These are phyloP conservation scores for Fusarium sp. DNA, from an alignment of 2,329 filamentous ascomycete species.

Conservation along the genomic window DNA sequence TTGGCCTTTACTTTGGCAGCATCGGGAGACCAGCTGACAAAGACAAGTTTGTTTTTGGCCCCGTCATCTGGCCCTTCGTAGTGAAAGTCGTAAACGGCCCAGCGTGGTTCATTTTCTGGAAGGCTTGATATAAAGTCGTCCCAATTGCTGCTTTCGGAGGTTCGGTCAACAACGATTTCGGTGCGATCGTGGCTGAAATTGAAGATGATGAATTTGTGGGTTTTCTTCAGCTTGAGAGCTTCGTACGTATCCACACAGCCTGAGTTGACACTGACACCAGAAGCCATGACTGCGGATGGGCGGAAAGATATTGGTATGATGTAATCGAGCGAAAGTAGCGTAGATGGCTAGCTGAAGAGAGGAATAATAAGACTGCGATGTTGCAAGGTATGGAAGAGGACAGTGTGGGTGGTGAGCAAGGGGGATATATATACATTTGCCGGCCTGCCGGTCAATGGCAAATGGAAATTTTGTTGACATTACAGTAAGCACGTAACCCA, in stretches of 20 bases:
- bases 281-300: no score
- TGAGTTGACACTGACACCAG: no score
- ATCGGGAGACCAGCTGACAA: background rate
- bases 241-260: fast-evolving
- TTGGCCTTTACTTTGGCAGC: fast-evolving
- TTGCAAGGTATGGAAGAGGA: no score
- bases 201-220: background rate
- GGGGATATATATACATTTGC: no score
- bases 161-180: background rate
- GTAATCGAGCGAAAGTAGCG: no score
- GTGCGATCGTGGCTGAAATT: fast-evolving
- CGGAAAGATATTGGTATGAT: no score
- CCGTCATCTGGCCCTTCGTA: fast-evolving
- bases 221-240: background rate
- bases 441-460: no score
- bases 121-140: background rate
- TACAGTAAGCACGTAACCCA: no score
- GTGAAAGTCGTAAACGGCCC: background rate
- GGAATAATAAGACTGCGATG: no score
- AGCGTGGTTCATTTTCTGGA: background rate
- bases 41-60: background rate
- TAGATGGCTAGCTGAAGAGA: no score
- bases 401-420: no score
- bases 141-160: background rate
- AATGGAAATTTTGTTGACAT: no score